Evolutionary conservation across 2,329 filamentous ascomycete genomes (phyloP).

Genomic region (Calonectria ilicicola): DNA sequence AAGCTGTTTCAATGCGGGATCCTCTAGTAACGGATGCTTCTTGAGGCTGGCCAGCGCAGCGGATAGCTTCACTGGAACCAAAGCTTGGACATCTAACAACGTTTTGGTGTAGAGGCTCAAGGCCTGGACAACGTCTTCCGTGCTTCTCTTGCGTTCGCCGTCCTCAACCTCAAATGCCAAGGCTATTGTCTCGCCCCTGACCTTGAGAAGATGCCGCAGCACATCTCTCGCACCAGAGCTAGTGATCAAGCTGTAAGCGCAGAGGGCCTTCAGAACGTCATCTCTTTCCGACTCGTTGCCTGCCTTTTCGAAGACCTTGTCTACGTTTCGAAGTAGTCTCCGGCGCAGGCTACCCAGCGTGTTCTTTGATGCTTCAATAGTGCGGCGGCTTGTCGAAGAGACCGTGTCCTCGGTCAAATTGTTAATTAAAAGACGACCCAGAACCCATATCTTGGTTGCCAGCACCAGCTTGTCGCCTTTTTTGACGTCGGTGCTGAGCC

Average conservation of each 20-base stretch:
- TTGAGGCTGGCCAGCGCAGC: conserved; percentile 78
- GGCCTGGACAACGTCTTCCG: conserved; percentile 69
- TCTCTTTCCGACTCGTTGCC: conserved; percentile 62
- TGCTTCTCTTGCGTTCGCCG: conserved; percentile 52
- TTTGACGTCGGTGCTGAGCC: conserved; percentile 44
- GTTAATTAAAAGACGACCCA: conserved; percentile 81
- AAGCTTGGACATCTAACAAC: conserved; percentile 78
- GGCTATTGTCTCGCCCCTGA: conserved; percentile 77
- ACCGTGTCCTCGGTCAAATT: conserved; percentile 68
- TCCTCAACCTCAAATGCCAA: conserved; percentile 68
- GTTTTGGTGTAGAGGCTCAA: conserved; percentile 82
- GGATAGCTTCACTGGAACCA: conserved; percentile 79
- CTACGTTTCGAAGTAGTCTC: conserved; percentile 75
- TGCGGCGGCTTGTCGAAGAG: conserved; percentile 49
- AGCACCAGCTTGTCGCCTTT: conserved; percentile 65
- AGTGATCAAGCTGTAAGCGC: conserved; percentile 84
- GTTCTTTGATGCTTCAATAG: conserved; percentile 72
- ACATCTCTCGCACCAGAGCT: conserved; percentile 85
- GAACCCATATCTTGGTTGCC: conserved; percentile 78
- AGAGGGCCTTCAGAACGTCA: conserved; percentile 78
- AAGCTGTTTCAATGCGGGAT: conserved; percentile 72
- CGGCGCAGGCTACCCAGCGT: conserved; percentile 72
- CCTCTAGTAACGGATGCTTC: conserved; percentile 77
- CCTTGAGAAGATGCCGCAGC: conserved; percentile 80
- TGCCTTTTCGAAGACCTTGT: conserved; percentile 75